Evolutionary conservation across 352 stramenopile genomes (phyloP).

Genomic region (Pythium aquatile): DNA sequence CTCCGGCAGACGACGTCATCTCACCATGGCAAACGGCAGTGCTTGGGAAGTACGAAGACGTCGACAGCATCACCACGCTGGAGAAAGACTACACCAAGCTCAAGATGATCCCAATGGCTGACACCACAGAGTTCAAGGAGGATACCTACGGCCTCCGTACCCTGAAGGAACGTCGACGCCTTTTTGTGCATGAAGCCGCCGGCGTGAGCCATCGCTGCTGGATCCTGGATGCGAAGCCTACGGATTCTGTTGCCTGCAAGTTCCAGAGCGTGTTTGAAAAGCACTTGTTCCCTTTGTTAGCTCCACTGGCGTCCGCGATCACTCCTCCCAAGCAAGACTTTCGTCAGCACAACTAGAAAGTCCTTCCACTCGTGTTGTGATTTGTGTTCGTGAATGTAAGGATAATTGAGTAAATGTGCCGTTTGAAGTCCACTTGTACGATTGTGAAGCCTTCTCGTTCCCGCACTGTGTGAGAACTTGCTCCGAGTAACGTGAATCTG

Average conservation of each 20-base stretch:
- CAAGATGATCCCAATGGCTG: conserved; percentile 31
- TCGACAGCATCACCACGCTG: conserved; percentile 26
- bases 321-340: neutral
- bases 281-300: conserved; percentile 22
- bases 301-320: neutral
- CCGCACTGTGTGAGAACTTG: no score
- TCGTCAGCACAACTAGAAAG: neutral
- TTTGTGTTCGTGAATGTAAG: neutral
- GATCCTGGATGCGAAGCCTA: conserved; percentile 22
- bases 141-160: conserved; percentile 36
- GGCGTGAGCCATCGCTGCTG: conserved; percentile 33
- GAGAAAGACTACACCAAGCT: conserved; percentile 28
- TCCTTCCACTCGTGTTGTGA: no score
- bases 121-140: conserved; percentile 34
- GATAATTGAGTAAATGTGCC: no score
- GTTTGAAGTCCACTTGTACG: no score
- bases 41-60: conserved; percentile 32
- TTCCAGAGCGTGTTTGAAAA: conserved; percentile 43
- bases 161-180: conserved; percentile 24
- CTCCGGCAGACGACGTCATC: conserved; percentile 32
- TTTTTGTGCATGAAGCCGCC: conserved; percentile 23
- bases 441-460: no score
- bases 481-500: no score
- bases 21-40: conserved; percentile 37
- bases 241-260: conserved; percentile 17